phyloP scores from a whole-genome alignment of 768 basidiomycete genomes.

The Floccularia luteovirens region DNA sequence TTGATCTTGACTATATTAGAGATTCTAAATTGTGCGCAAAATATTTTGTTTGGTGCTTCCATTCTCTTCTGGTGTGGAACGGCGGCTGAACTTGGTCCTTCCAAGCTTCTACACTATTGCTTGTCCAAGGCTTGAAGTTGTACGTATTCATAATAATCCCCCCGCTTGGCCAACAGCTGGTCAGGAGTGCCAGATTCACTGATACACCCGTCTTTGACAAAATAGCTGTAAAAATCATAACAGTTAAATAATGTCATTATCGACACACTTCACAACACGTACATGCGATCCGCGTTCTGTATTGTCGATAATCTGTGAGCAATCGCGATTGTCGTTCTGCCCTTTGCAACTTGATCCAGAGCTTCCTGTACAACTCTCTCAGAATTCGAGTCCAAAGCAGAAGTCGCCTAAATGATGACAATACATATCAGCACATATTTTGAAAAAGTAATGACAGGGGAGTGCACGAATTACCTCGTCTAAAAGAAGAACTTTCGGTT shows the following conservation, averaged over 20 bases:
- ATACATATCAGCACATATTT: background rate
- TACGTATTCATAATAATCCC: constrained; percentile 69
- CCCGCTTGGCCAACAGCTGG: constrained; percentile 47
- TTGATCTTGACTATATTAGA: no score
- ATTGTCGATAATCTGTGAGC: constrained; percentile 85
- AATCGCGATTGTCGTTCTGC: constrained; percentile 83
- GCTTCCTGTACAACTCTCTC: constrained; percentile 88
- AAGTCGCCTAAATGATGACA: constrained; percentile 41
- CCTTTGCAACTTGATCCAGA: constrained; percentile 78
- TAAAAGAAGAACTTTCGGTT: constrained; percentile 71
- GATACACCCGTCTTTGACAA: constrained; percentile 70
- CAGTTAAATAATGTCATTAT: background rate
- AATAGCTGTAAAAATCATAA: constrained; percentile 43
- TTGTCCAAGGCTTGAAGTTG: constrained; percentile 69
- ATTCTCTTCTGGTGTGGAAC: no score
- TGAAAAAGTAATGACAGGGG: constrained; percentile 1
- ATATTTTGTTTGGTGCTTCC: no score
- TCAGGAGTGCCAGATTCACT: constrained; percentile 78
- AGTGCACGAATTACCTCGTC: constrained; percentile 37
- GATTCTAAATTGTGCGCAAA: no score
- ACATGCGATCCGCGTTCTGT: constrained; percentile 82
- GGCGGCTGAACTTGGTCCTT: no score
- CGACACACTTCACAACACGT: constrained; percentile 13
- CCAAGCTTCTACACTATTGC: no score
- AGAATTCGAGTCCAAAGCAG: constrained; percentile 74